phyloP scores from a whole-genome alignment of 345 rosid genomes.

The Bruguiera sexangula region DNA sequence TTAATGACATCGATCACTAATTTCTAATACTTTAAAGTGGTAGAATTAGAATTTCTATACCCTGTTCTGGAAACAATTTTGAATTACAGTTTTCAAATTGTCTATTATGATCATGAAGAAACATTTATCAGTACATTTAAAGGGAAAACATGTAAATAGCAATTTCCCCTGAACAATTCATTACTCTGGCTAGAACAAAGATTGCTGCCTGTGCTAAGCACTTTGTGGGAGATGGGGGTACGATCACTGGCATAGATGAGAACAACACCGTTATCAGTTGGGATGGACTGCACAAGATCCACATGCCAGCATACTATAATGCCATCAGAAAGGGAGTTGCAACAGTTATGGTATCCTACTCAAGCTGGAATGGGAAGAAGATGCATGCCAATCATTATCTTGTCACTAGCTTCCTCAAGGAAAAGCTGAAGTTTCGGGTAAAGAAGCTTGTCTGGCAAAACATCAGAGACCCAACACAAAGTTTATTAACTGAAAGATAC shows the following conservation, averaged over 20 bases:
- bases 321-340: constrained; percentile 28
- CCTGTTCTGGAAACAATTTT: background rate
- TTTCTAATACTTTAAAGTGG: too few species aligned
- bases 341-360: constrained; percentile 43
- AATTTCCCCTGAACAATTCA: background rate
- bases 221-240: constrained; percentile 40
- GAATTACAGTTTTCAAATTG: background rate
- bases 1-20: too few species aligned
- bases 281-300: constrained; percentile 19
- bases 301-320: constrained; percentile 36
- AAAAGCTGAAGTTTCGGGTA: constrained; percentile 32
- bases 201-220: constrained; percentile 40
- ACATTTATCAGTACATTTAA: background rate
- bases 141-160: background rate
- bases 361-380: constrained; percentile 42
- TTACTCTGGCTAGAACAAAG: constrained; percentile 21
- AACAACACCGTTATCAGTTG: constrained; percentile 27
- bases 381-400: constrained; percentile 37
- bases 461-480: too few species aligned
- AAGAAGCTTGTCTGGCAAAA: background rate
- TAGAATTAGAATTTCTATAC: background rate
- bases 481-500: too few species aligned
- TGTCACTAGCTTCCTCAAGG: constrained; percentile 35
- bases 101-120: background rate
- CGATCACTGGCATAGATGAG: constrained; percentile 31